phyloP scores from a whole-genome alignment of 2,329 filamentous ascomycete genomes.

The Ceratocystis huliohia region DNA sequence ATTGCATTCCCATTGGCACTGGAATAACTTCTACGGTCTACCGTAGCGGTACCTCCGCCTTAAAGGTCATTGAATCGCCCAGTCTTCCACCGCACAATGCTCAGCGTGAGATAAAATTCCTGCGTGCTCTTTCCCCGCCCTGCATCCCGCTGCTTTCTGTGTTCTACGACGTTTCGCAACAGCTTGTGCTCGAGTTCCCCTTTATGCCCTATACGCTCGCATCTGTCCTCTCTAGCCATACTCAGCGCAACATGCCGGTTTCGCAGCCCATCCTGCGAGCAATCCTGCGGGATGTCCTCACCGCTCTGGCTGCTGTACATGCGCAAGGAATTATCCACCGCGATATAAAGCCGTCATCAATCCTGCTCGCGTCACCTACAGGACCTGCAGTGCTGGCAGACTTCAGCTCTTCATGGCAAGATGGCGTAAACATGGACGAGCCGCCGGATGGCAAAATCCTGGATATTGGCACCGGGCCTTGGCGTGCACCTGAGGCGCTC shows the following conservation, averaged over 20 bases:
- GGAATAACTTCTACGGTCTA: slow-evolving; percentile 80
- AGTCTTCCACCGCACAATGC: slow-evolving; percentile 74
- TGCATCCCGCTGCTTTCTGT: slow-evolving; percentile 57
- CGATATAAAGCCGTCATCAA: slow-evolving; percentile 85
- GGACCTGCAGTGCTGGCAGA: slow-evolving; percentile 74
- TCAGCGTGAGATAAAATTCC: slow-evolving; percentile 62
- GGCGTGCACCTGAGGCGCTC: slow-evolving; percentile 78
- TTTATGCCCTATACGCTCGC: slow-evolving; percentile 65
- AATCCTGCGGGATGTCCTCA: slow-evolving; percentile 55
- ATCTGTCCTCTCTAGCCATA: slow-evolving; percentile 42
- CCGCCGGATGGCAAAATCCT: slow-evolving; percentile 61
- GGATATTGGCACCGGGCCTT: slow-evolving; percentile 85
- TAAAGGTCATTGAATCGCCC: slow-evolving; percentile 73
- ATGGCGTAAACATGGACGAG: slow-evolving; percentile 43
- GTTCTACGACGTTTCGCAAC: slow-evolving; percentile 57
- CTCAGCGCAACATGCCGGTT: slow-evolving; percentile 22
- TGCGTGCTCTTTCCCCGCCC: slow-evolving; percentile 44
- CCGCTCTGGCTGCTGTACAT: slow-evolving; percentile 61
- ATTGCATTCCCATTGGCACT: slow-evolving; percentile 43
- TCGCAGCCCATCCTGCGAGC: slow-evolving; percentile 24
- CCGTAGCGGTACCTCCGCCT: slow-evolving; percentile 49
- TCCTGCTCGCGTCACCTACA: slow-evolving; percentile 54
- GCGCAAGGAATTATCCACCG: slow-evolving; percentile 69
- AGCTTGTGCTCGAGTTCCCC: slow-evolving; percentile 71
- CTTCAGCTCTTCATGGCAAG: slow-evolving; percentile 75